Evolutionary conservation across 176 grass and related monocot genomes (phyloP), one percentile per base, ranked within the genome.

Genomic region (Zizania latifolia): DNA sequence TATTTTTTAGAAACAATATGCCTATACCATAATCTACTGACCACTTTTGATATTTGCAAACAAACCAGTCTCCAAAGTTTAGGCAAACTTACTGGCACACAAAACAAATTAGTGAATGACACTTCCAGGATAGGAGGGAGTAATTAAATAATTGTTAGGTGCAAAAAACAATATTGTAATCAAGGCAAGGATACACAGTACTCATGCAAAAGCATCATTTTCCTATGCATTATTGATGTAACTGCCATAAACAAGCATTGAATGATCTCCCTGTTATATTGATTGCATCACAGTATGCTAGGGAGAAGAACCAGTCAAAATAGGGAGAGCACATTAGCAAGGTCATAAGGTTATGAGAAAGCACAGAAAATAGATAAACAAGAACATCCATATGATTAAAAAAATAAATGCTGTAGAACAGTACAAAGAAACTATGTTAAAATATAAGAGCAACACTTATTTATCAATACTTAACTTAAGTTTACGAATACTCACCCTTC

Each of bases 401-500:
- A 19, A 82, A 72, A 59, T 44, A 31, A 40, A 65, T 39, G 50
- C 17, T 39, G n/a, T 64, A 72, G 10, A 63, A 30, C 10, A 9
- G 27, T 58, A 41, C 16, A 79, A 50, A 54, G 26, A 19, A 4
- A 30, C 40, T 35, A 70, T 51, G 38, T 65, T 65, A 17, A 64
- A 68, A 69, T 16, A 28, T 15, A 64, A 59, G 58, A 71, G 58
- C 3, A 19, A 72, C 23, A 51, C 8, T 17, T 78, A 83, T 61
- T 50, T 71, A 77, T 38, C 37, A 59, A 30, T 17, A 62, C n/a
- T 60, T 24, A 33, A 26, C 24, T 28, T 71, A 65, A 69, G 27
- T 62, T 44, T 67, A 77, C 83, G 61, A 56, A 78, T 40, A 74
- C 91, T 83, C 79, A 98, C 95, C 82, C 91, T 58, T 92, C 86